Evolutionary conservation across 2,329 filamentous ascomycete species (phyloP).

Genomic region (Calonectria henricotiae): DNA sequence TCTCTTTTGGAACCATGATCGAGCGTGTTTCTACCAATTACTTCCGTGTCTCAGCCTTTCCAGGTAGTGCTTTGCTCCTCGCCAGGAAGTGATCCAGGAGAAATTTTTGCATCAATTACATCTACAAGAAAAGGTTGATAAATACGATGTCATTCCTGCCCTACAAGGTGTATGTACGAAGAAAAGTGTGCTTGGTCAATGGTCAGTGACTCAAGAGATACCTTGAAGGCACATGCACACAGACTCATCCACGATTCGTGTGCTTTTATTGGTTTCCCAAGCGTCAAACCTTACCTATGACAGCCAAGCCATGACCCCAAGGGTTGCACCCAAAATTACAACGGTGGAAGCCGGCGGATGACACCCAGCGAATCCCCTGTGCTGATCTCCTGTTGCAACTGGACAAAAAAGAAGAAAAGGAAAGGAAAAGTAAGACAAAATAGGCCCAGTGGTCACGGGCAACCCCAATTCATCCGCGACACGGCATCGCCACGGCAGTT

Average conservation of each 20-base stretch:
- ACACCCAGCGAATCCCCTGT: slow-evolving; percentile 25
- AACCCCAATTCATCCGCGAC: slow-evolving; percentile 17
- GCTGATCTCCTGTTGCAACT: slow-evolving; percentile 29
- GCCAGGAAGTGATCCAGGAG: too few species aligned
- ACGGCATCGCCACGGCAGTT: slow-evolving; percentile 21
- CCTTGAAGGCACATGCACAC: not conserved
- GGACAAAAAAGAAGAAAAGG: not conserved
- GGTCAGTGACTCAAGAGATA: not conserved
- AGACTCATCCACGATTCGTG: not conserved
- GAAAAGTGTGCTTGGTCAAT: slow-evolving; percentile 6
- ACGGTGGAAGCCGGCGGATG: slow-evolving; percentile 23
- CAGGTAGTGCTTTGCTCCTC: not conserved
- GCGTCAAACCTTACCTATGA: slow-evolving; percentile 17
- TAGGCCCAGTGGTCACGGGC: slow-evolving; percentile 14
- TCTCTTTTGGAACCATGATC: slow-evolving; percentile 10
- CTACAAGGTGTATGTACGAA: not conserved
- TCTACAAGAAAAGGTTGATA: not conserved
- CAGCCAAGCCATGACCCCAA: slow-evolving; percentile 3
- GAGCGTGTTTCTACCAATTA: not conserved
- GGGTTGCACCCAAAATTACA: slow-evolving; percentile 8
- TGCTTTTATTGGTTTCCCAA: slow-evolving; percentile 20
- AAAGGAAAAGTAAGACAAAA: not conserved
- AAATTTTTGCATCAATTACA: not conserved
- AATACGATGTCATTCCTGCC: not conserved
- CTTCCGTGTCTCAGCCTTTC: not conserved